A percentile compares a stretch with the other conserved stretches of the same genome.
These are phyloP conservation scores for Tylopilus rubrobrunneus DNA, from an alignment of 768 basidiomycete genomes.

Conservation along the genomic window DNA sequence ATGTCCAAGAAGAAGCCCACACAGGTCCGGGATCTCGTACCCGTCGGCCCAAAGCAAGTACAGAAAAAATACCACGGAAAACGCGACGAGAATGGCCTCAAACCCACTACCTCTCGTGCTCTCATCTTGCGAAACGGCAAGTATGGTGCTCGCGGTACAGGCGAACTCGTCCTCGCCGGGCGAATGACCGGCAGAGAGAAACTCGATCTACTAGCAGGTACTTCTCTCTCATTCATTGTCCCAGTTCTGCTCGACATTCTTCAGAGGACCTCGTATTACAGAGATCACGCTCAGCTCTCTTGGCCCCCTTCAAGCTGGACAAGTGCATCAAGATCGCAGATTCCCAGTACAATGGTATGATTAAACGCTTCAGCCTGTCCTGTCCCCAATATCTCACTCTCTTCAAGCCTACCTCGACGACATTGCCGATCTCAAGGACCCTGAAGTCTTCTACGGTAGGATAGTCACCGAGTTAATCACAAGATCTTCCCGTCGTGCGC, in stretches of 20 bases:
- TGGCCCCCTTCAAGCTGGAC: slow-evolving; percentile 62
- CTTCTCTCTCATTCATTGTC: not conserved
- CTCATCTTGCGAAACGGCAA: slow-evolving; percentile 74
- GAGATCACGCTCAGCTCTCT: slow-evolving; percentile 53
- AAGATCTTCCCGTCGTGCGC: slow-evolving; percentile 35
- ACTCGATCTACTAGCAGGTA: slow-evolving; percentile 74
- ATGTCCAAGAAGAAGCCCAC: slow-evolving; percentile 35
- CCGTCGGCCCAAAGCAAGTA: slow-evolving; percentile 53
- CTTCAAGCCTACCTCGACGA: slow-evolving; percentile 63
- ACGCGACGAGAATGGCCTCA: slow-evolving; percentile 47
- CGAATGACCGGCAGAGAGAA: slow-evolving; percentile 77
- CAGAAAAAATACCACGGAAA: slow-evolving; percentile 33
- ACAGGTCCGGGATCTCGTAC: slow-evolving; percentile 41
- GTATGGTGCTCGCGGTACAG: slow-evolving; percentile 65
- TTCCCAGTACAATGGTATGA: slow-evolving; percentile 67
- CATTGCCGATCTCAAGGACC: slow-evolving; percentile 63
- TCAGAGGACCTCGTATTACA: slow-evolving; percentile 62
- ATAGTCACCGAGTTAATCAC: slow-evolving; percentile 56
- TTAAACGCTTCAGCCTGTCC: not conserved
- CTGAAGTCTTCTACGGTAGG: slow-evolving; percentile 54
- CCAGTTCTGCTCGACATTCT: not conserved
- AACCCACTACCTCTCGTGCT: slow-evolving; percentile 68
- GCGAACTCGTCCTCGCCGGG: slow-evolving; percentile 54
- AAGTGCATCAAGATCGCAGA: slow-evolving; percentile 64
- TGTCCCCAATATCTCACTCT: slow-evolving; percentile 10